phyloP scores from a whole-genome alignment of 345 rosid species.

The Acer yangbiense region DNA sequence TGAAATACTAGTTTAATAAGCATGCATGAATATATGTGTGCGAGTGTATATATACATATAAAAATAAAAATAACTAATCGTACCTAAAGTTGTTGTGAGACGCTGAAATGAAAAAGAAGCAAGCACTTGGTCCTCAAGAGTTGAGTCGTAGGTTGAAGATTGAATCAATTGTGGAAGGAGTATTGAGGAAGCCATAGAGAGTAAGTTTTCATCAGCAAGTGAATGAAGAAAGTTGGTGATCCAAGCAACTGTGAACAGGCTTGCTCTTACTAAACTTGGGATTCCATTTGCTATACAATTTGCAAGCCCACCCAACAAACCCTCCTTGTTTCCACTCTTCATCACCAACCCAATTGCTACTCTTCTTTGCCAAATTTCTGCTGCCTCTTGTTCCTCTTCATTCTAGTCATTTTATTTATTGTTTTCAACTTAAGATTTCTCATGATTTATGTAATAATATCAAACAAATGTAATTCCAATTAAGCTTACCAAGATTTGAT shows the following conservation, averaged over 20 bases:
- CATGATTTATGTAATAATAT: too few species aligned
- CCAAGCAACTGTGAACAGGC: constrained; percentile 59
- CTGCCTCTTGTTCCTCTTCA: constrained; percentile 44
- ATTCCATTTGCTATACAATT: constrained; percentile 49
- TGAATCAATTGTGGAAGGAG: constrained; percentile 27
- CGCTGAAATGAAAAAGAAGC: constrained; percentile 32
- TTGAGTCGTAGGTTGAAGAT: constrained; percentile 26
- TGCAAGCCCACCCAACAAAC: constrained; percentile 50
- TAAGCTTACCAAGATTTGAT: constrained; percentile 38
- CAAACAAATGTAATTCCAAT: too few species aligned
- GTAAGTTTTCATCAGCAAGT: constrained; percentile 16
- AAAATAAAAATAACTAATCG: too few species aligned
- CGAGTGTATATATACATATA: neutral
- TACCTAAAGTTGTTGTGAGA: constrained; percentile 44
- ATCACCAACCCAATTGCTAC: constrained; percentile 47
- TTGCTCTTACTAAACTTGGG: constrained; percentile 47
- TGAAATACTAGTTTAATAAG: too few species aligned
- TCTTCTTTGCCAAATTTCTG: constrained; percentile 48
- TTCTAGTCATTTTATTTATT: constrained; percentile 27
- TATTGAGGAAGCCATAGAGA: constrained; percentile 26
- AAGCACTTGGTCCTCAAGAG: constrained; percentile 28
- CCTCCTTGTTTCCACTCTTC: constrained; percentile 31
- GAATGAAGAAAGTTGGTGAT: constrained; percentile 36
- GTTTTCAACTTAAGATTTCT: too few species aligned
- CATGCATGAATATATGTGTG: too few species aligned